These are phyloP conservation scores for Dryas alaskensis DNA, from an alignment of 306 rosid species.

Conservation along the genomic window DNA sequence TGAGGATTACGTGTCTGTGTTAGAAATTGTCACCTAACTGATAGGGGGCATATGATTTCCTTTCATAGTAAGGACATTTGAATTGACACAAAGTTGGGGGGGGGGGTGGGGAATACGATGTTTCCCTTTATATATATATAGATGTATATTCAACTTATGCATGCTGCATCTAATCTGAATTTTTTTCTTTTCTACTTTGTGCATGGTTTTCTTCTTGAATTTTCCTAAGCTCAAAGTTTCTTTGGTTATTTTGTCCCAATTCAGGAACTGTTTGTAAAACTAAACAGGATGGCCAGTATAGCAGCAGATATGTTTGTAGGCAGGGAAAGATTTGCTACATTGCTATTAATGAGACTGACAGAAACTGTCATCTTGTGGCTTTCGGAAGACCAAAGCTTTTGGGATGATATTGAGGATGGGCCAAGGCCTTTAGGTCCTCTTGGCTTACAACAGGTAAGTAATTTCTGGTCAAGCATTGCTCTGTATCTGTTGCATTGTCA, in stretches of 20 bases:
- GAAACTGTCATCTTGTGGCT: conserved; percentile 98
- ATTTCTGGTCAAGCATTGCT: neutral
- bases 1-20: no score
- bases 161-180: neutral
- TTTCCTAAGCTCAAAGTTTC: conserved; percentile 23
- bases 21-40: no score
- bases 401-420: conserved; percentile 99
- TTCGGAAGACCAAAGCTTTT: conserved; percentile 93
- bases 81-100: neutral
- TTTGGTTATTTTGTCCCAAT: conserved; percentile 30
- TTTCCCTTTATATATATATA: neutral
- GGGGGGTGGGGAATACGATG: neutral
- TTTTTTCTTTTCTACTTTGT: neutral
- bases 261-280: conserved; percentile 86
- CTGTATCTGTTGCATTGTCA: neutral
- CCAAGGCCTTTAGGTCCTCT: conserved; percentile 86
- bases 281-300: conserved; percentile 80
- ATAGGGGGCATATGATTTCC: no score
- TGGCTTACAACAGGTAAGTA: conserved; percentile 84
- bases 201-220: neutral
- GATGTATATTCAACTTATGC: neutral
- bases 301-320: conserved; percentile 98
- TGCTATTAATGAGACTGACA: conserved; percentile 95
- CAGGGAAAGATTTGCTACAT: conserved; percentile 85
- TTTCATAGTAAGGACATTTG: neutral